Conservation (phyloP, 345 rosid genomes). For the Hypericum perforatum region DNA sequence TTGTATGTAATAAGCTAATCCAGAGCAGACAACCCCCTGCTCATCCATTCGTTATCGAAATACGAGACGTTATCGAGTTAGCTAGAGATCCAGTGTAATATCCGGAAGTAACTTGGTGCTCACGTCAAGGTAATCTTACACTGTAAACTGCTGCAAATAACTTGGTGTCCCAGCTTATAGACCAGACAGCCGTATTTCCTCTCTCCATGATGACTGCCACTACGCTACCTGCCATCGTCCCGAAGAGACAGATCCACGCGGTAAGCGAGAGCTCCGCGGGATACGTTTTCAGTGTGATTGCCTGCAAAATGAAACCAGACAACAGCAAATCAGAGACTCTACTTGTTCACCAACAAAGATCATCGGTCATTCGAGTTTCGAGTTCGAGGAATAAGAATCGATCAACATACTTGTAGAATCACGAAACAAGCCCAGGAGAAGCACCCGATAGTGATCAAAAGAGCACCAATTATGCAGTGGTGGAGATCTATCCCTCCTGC, state of each 20-base stretch:
- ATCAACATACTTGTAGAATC: constrained; percentile 49
- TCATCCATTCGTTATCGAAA: constrained; percentile 8
- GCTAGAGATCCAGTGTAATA: too few species aligned
- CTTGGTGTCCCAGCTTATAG: constrained; percentile 62
- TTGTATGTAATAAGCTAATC: constrained; percentile 64
- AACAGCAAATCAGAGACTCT: too few species aligned
- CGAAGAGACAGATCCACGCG: constrained; percentile 68
- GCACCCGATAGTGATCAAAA: constrained; percentile 51
- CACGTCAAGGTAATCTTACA: constrained; percentile 54
- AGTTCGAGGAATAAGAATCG: not conserved
- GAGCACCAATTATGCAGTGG: constrained; percentile 50
- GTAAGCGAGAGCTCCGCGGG: constrained; percentile 81
- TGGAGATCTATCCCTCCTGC: constrained; percentile 35
- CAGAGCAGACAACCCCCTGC: constrained; percentile 82
- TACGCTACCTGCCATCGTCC: constrained; percentile 47
- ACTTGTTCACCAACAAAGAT: too few species aligned
- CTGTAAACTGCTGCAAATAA: constrained; percentile 53
- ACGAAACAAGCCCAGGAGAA: constrained; percentile 70
- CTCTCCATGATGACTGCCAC: constrained; percentile 65
- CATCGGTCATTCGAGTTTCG: not conserved
- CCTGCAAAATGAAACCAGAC: constrained; percentile 24
- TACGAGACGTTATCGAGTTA: too few species aligned
- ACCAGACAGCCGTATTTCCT: constrained; percentile 49
- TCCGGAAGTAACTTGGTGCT: not conserved
- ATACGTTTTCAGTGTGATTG: constrained; percentile 47